A percentile compares a stretch with the other conserved stretches of the same genome.
Evolutionary conservation across 2,329 filamentous ascomycete genomes (phyloP).

Genomic region (Dothistroma pini): DNA sequence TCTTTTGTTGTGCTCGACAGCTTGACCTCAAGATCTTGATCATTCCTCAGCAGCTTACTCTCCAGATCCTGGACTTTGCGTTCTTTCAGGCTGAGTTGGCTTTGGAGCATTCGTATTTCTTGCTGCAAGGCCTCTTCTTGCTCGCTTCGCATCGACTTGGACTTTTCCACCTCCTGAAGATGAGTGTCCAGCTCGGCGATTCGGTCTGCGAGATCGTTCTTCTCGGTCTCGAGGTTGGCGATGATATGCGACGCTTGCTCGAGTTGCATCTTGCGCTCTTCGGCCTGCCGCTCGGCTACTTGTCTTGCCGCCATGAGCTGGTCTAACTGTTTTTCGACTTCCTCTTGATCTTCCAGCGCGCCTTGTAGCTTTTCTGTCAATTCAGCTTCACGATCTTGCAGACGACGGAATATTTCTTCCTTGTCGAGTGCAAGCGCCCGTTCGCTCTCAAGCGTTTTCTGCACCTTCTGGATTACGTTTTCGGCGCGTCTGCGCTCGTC

Average conservation of each 20-base stretch:
- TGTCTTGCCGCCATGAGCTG: slow-evolving; percentile 85
- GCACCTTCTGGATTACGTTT: slow-evolving; percentile 80
- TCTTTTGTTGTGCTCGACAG: slow-evolving; percentile 75
- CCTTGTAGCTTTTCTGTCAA: slow-evolving; percentile 89
- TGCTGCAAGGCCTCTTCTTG: slow-evolving; percentile 74
- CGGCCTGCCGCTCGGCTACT: slow-evolving; percentile 78
- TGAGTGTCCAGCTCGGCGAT: slow-evolving; percentile 67
- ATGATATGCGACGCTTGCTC: slow-evolving; percentile 91
- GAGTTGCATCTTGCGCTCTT: slow-evolving; percentile 73
- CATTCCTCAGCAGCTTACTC: slow-evolving; percentile 72
- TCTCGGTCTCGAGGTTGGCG: slow-evolving; percentile 78
- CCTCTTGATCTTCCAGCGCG: slow-evolving; percentile 90
- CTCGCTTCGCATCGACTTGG: slow-evolving; percentile 68
- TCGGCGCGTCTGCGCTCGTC: slow-evolving; percentile 88
- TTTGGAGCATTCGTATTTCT: slow-evolving; percentile 87
- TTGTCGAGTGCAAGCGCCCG: slow-evolving; percentile 94
- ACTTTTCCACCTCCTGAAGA: slow-evolving; percentile 65
- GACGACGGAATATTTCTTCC: slow-evolving; percentile 97
- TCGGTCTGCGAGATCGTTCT: slow-evolving; percentile 66
- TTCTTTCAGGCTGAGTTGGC: slow-evolving; percentile 83
- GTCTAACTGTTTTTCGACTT: slow-evolving; percentile 89
- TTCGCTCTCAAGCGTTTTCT: slow-evolving; percentile 93
- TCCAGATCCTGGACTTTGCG: slow-evolving; percentile 87
- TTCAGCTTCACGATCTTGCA: slow-evolving; percentile 87
- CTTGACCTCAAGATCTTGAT: slow-evolving; percentile 87